Evolutionary conservation across 495 filamentous ascomycete species (phyloP).

Genomic region (Penicillium salamii): DNA sequence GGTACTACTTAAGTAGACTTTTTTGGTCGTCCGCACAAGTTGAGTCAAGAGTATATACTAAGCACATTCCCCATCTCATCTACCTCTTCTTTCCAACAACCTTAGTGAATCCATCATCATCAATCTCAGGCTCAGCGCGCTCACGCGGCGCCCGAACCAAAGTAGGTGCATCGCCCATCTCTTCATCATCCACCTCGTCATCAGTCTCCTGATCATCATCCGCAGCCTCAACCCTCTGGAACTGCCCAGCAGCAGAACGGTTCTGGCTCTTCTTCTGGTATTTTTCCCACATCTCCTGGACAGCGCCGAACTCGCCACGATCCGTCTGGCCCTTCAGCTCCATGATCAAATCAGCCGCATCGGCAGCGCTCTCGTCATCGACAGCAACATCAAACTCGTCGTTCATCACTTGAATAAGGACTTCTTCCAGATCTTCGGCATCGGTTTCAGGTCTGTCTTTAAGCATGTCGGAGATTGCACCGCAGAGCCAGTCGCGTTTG

Average conservation of each 20-base stretch:
- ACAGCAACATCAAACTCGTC: conserved; percentile 93
- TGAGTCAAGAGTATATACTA: neutral
- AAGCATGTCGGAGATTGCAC: conserved; percentile 81
- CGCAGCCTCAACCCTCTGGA: conserved; percentile 53
- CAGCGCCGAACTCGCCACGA: conserved; percentile 61
- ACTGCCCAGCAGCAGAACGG: conserved; percentile 50
- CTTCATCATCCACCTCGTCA: conserved; percentile 62
- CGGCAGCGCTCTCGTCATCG: conserved; percentile 80
- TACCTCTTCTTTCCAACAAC: conserved; percentile 65
- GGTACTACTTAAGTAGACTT: neutral
- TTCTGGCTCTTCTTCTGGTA: conserved; percentile 59
- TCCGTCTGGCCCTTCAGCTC: conserved; percentile 57
- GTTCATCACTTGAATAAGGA: conserved; percentile 83
- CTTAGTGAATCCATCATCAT: conserved; percentile 94
- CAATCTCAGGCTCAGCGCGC: conserved; percentile 71
- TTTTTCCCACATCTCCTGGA: conserved; percentile 64
- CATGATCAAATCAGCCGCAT: conserved; percentile 71
- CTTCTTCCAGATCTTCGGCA: conserved; percentile 75
- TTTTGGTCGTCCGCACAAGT: neutral
- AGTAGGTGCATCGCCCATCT: conserved; percentile 72
- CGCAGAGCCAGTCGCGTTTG: conserved; percentile 96
- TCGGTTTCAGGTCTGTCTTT: conserved; percentile 69
- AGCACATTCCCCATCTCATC: conserved; percentile 8
- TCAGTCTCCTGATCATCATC: conserved; percentile 53
- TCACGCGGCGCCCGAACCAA: conserved; percentile 57